Percentiles rank a stretch among this genome's conserved stretches.
Evolutionary conservation across 129 eudicot genomes (phyloP).

Genomic region (Flaveria robusta): DNA sequence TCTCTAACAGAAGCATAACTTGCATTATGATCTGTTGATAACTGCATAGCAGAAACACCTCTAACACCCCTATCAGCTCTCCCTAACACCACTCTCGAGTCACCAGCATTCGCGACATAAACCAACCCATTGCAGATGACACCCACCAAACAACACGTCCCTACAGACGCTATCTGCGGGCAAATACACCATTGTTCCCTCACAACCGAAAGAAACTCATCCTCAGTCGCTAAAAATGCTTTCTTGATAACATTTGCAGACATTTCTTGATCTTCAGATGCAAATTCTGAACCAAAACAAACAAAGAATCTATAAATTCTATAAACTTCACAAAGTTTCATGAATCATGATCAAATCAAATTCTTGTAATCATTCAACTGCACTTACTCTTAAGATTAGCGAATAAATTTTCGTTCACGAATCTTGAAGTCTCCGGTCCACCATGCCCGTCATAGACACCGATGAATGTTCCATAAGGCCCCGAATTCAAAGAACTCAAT

Average conservation of each 20-base stretch:
- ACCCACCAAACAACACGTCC: slow-evolving; percentile 91
- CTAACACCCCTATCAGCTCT: slow-evolving; percentile 59
- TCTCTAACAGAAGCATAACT: slow-evolving; percentile 72
- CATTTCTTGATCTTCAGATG: slow-evolving; percentile 72
- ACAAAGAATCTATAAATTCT: neutral
- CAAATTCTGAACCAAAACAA: slow-evolving; percentile 53
- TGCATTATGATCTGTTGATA: slow-evolving; percentile 91
- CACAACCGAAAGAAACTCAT: slow-evolving; percentile 72
- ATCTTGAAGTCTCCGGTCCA: slow-evolving; percentile 84
- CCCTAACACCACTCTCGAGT: slow-evolving; percentile 90
- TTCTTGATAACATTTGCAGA: slow-evolving; percentile 70
- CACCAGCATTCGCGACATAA: slow-evolving; percentile 90
- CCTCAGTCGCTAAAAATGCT: slow-evolving; percentile 88
- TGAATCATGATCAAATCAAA: neutral
- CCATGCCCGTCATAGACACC: slow-evolving; percentile 99
- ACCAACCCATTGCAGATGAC: slow-evolving; percentile 68
- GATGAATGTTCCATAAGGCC: slow-evolving; percentile 79
- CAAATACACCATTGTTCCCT: slow-evolving; percentile 60
- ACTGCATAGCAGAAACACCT: slow-evolving; percentile 68
- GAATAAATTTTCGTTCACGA: slow-evolving; percentile 67
- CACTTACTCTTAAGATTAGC: slow-evolving; percentile 78
- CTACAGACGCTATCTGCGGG: slow-evolving; percentile 86
- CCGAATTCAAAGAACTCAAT: slow-evolving; percentile 59
- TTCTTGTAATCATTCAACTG: slow-evolving; percentile 15
- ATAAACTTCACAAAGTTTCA: neutral